A percentile compares a stretch with the other conserved stretches of the same genome.
Conservation (phyloP, 1,139 yeast genomes). For the Hemisphaericaspora lyxosophila region DNA sequence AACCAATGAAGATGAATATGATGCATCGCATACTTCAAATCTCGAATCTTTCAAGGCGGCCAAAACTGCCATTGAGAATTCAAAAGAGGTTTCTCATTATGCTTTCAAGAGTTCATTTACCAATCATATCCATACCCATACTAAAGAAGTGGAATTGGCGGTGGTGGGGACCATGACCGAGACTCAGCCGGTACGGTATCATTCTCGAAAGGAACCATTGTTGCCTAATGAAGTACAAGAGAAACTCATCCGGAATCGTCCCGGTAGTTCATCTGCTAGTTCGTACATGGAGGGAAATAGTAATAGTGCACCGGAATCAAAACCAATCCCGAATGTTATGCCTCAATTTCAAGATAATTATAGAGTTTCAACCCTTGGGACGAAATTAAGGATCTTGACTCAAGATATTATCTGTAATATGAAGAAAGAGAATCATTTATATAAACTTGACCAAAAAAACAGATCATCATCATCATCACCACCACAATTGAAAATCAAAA, state of each 20-base stretch:
- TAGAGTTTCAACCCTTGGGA: constrained; percentile 38
- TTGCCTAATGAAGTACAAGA: constrained; percentile 41
- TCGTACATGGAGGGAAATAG: constrained; percentile 1
- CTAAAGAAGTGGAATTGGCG: constrained; percentile 28
- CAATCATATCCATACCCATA: constrained; percentile 11
- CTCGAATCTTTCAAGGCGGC: constrained; percentile 36
- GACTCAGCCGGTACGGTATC: constrained; percentile 37
- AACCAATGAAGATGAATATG: constrained; percentile 20
- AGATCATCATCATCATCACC: constrained; percentile 19
- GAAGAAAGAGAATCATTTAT: constrained; percentile 36
- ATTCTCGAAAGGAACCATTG: constrained; percentile 33
- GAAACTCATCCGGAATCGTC: constrained; percentile 8
- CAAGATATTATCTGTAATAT: constrained; percentile 31
- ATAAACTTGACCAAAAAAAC: constrained; percentile 20
- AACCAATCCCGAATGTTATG: background rate
- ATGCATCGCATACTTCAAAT: constrained; percentile 13
- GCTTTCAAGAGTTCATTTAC: constrained; percentile 29
- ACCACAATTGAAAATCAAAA: constrained; percentile 24
- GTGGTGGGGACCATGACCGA: constrained; percentile 44
- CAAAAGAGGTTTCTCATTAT: constrained; percentile 34
- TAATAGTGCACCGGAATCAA: background rate
- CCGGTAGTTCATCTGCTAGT: constrained; percentile 4
- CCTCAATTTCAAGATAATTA: constrained; percentile 20
- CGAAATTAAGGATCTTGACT: constrained; percentile 38
- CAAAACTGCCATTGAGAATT: constrained; percentile 34